Percentiles rank a stretch among this genome's conserved stretches.
Evolutionary conservation across 2,329 filamentous ascomycete genomes (phyloP).

Genomic region (Ceratocystis colombiana): DNA sequence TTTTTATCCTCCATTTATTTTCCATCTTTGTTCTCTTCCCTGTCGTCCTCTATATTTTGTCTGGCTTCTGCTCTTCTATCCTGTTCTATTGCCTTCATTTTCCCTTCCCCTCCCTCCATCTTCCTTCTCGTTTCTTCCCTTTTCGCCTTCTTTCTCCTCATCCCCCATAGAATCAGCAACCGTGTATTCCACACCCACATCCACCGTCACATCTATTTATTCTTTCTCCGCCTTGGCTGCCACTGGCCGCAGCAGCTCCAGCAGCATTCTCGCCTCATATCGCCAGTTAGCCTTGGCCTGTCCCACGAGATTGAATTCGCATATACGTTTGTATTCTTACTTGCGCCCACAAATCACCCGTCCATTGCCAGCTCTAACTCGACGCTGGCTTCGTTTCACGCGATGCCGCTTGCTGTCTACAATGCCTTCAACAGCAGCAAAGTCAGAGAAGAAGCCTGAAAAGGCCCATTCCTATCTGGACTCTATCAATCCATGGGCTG

Average conservation of each 20-base stretch:
- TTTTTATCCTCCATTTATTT: neutral
- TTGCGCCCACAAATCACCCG: neutral
- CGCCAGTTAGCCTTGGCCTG: neutral
- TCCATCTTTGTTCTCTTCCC: constrained; percentile 5
- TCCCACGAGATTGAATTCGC: neutral
- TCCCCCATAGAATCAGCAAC: neutral
- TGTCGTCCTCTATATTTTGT: neutral
- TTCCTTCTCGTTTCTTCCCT: neutral
- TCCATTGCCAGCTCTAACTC: constrained; percentile 13
- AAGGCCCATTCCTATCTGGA: constrained; percentile 52
- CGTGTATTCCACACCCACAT: neutral
- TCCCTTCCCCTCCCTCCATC: neutral
- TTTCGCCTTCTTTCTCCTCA: neutral
- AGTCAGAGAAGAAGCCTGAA: constrained; percentile 43
- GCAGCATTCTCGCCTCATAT: neutral
- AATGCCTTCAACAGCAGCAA: constrained; percentile 22
- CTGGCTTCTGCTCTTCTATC: neutral
- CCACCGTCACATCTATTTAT: neutral
- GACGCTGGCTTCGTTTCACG: constrained; percentile 20
- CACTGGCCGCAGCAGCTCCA: constrained; percentile 9
- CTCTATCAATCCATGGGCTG: constrained; percentile 52
- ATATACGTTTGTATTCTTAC: neutral
- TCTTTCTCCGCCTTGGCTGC: neutral
- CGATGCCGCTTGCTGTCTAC: constrained; percentile 18
- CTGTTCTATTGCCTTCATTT: neutral